Percentiles rank a stretch among this genome's conserved stretches.
Conservation (phyloP, 129 eudicot species). For the Artemisia annua region DNA sequence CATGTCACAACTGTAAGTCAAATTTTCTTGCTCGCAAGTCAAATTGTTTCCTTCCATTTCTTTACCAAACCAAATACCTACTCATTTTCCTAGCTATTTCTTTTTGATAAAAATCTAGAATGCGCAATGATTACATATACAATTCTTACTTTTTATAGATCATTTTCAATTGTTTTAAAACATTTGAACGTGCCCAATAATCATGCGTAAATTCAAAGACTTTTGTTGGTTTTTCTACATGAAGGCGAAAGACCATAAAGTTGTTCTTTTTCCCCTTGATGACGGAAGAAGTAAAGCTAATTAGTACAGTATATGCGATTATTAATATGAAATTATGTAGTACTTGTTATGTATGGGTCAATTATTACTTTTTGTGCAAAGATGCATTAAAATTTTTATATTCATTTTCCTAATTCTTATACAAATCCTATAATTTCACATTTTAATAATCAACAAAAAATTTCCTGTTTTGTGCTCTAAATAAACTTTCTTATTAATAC, state of each 20-base stretch:
- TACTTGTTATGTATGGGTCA: no score
- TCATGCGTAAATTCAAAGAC: neutral
- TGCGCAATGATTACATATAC: no score
- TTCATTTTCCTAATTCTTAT: no score
- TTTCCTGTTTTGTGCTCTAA: no score
- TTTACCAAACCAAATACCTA: neutral
- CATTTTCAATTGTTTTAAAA: neutral
- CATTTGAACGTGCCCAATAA: neutral
- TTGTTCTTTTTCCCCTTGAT: neutral
- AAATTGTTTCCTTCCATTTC: neutral
- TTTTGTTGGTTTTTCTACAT: neutral
- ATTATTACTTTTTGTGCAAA: no score
- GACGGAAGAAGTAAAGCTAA: slow-evolving; percentile 4
- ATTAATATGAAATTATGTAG: no score
- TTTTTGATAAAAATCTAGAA: neutral
- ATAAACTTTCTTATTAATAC: no score
- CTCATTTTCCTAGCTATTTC: neutral
- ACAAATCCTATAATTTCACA: no score
- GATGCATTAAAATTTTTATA: no score
- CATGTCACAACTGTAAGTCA: slow-evolving; percentile 4
- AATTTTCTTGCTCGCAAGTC: neutral
- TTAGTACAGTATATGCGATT: neutral
- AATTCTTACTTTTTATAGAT: neutral
- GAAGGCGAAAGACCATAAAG: slow-evolving; percentile 16
- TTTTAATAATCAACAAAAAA: no score